Evolutionary conservation across 768 basidiomycete genomes (phyloP), one percentile per base, ranked within the genome.

Genomic region (Clavulina sp.): DNA sequence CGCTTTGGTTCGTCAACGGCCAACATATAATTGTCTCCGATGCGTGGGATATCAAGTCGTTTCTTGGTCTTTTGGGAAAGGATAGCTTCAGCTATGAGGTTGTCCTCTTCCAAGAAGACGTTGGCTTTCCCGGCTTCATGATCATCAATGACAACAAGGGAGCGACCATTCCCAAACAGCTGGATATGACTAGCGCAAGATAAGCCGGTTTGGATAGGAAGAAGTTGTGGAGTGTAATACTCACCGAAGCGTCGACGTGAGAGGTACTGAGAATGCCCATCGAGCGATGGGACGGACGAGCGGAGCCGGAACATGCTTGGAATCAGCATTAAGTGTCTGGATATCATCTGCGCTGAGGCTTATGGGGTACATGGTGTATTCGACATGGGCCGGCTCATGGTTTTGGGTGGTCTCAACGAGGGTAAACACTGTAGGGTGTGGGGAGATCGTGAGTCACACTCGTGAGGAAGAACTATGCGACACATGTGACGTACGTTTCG

Each of bases 1-100:
- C 50, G 41, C 21, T n/a, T 46, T 48, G 30, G 40, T 24, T 52
- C 50, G 44, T 52, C 40, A 19, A 19, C 40, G 23, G 40, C 24
- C 4, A 52, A n/a, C 9, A 46, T 7, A 23, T 9, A 46, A 46
- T 46, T n/a, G 9, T 38, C 36, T 38, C 36, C 36, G 19, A 38
- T 38, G 9, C 36, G 36, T 38, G 9, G 9, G 9, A 19, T 9
- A 19, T 38, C 19, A 19, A 38, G 19, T 19, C 9, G 9, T 19
- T 19, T 9, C 19, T 38, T 38, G 36, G 9, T 9, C 19, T 9
- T 38, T 38, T 19, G 36, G 19, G 36, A 9, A 38, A 9, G 9
- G 9, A 38, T 9, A 9, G 19, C 19, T 9, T 9, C 36, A 19
- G 36, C 9, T 38, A 38, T 38, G 9, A 9, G 36, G 36, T 9